A percentile compares a stretch with the other conserved stretches of the same genome.
Evolutionary conservation across 1,284 basidiomycete species (phyloP).

Genomic region (Naganishia cerealis): DNA sequence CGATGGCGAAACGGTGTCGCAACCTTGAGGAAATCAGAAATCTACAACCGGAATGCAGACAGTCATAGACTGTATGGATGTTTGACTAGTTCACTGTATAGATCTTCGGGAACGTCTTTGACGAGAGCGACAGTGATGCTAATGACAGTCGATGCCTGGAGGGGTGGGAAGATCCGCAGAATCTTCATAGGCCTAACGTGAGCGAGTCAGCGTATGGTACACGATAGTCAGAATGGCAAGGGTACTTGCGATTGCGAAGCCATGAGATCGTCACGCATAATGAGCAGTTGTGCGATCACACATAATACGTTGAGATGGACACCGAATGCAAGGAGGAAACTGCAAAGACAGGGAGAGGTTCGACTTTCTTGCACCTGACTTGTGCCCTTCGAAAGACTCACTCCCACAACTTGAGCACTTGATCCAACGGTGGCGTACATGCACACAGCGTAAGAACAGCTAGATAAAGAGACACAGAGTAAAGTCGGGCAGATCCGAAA

Average conservation of each 20-base stretch:
- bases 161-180: conserved; percentile 86
- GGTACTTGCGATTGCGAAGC: conserved; percentile 68
- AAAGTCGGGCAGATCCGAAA: neutral
- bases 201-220: conserved; percentile 6
- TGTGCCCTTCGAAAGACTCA: conserved; percentile 36
- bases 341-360: conserved; percentile 23
- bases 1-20: too few species aligned
- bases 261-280: conserved; percentile 88
- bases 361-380: neutral
- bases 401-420: conserved; percentile 94
- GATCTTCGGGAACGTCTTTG: conserved; percentile 79
- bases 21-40: neutral
- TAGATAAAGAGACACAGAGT: conserved; percentile 47
- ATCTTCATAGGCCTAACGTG: conserved; percentile 82
- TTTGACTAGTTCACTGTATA: conserved; percentile 83
- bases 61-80: conserved; percentile 66
- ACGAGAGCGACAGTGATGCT: conserved; percentile 90
- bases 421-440: conserved; percentile 90
- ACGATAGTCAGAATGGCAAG: neutral
- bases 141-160: conserved; percentile 82
- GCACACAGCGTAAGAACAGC: conserved; percentile 92
- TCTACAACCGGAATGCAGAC: neutral
- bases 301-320: conserved; percentile 93
- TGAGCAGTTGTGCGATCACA: conserved; percentile 87
- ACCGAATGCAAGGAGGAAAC: conserved; percentile 89